A percentile compares a stretch with the other conserved stretches of the same genome.
These are phyloP conservation scores for Zygosaccharomyces pseudobailii DNA, from an alignment of 1,139 yeast species.

Conservation along the genomic window DNA sequence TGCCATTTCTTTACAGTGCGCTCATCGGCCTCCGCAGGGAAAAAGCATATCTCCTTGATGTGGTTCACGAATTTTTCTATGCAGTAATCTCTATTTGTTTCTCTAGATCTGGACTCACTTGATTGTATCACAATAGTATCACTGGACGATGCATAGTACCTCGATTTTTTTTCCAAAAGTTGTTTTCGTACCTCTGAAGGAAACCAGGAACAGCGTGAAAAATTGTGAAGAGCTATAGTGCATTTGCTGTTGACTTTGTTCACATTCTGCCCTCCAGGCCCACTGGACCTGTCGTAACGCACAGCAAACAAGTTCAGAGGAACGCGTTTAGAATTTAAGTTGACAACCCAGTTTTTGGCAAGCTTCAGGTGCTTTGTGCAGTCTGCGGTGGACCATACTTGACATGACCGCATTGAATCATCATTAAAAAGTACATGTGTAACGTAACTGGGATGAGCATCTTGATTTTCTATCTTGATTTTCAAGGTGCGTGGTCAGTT, in stretches of 20 bases:
- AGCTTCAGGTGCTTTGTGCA: neutral
- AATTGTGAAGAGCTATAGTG: slow-evolving; percentile 50
- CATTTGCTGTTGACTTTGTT: slow-evolving; percentile 82
- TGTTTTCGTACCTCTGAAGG: slow-evolving; percentile 51
- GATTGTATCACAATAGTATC: slow-evolving; percentile 59
- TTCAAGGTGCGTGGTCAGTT: neutral
- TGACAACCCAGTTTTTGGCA: slow-evolving; percentile 46
- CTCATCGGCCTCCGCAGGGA: slow-evolving; percentile 48
- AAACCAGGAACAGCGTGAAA: slow-evolving; percentile 59
- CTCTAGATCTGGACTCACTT: slow-evolving; percentile 57
- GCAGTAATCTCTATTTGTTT: slow-evolving; percentile 55
- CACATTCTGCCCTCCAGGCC: slow-evolving; percentile 95
- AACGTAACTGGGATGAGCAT: neutral
- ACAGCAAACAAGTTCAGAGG: slow-evolving; percentile 51
- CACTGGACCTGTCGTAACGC: slow-evolving; percentile 69
- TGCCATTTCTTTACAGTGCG: slow-evolving; percentile 55
- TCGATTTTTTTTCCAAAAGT: slow-evolving; percentile 38
- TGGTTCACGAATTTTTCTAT: slow-evolving; percentile 53
- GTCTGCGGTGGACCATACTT: neutral
- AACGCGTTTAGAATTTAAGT: slow-evolving; percentile 36
- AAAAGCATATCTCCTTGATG: slow-evolving; percentile 44
- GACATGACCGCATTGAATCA: neutral
- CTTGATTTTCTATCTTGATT: neutral
- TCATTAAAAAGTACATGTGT: neutral
- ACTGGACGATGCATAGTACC: slow-evolving; percentile 53